phyloP scores from a whole-genome alignment of 805 yeast genomes.

The Cyberlindnera japonica region DNA sequence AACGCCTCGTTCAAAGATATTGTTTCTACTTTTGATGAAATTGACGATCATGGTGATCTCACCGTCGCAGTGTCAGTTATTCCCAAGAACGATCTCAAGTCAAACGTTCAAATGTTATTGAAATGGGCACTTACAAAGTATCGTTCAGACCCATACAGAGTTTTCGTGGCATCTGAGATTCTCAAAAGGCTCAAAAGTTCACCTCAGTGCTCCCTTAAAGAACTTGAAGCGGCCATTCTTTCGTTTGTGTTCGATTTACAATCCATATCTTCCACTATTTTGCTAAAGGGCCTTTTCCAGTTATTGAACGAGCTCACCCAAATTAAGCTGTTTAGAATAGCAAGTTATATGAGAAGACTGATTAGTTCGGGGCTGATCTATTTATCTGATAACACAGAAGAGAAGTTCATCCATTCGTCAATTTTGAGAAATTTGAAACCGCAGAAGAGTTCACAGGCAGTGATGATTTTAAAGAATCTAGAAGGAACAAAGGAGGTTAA shows the following conservation, averaged over 20 bases:
- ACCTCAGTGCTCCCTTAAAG: conserved; percentile 25
- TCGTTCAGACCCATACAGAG: conserved; percentile 16
- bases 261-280: conserved; percentile 27
- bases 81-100: conserved; percentile 31
- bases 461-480: conserved; percentile 50
- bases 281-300: conserved; percentile 37
- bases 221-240: conserved; percentile 35
- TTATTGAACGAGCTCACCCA: conserved; percentile 40
- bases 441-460: conserved; percentile 49
- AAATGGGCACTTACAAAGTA: conserved; percentile 38
- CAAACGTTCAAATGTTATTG: conserved; percentile 33
- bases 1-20: conserved; percentile 26
- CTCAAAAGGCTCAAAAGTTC: conserved; percentile 13
- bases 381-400: conserved; percentile 45
- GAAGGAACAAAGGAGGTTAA: conserved; percentile 29
- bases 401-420: conserved; percentile 49
- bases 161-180: conserved; percentile 17
- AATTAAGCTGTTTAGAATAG: conserved; percentile 41
- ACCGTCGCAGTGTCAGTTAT: conserved; percentile 30
- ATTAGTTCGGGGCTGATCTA: conserved; percentile 86
- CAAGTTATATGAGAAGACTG: conserved; percentile 68
- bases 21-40: conserved; percentile 35
- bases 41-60: conserved; percentile 31
- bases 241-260: conserved; percentile 33
- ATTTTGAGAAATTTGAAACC: conserved; percentile 59